Evolutionary conservation across 257 asterid species (phyloP), one percentile per base, ranked within the genome.

Genomic region (Scutellaria barbata): DNA sequence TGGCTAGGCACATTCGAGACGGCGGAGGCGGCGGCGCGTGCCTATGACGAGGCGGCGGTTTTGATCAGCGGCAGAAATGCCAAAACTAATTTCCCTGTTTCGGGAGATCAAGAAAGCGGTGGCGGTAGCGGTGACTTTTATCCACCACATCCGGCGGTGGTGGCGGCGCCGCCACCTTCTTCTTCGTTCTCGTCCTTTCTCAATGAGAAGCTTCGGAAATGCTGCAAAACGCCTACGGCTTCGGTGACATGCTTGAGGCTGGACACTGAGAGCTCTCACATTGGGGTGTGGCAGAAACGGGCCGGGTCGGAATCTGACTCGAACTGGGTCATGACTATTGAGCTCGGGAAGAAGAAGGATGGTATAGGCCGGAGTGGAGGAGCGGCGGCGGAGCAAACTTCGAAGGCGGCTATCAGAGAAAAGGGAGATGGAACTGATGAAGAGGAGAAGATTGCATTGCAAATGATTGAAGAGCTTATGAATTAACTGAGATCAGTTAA

Each of bases 391-490:
- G 69, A 16, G 20, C 55, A 14, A 20, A 48, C 5, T 10, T 11
- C 22, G 48, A 69, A 52, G 68, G 61, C 25, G 76, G 76, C 22
- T 61, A 7, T 35, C 11, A 14, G 25, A 12, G 52, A 59, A 5
- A 41, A 33, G 53, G 39, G 33, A 35, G 63, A 39, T 20, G 59
- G 13, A 47, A 18, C 9, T 2, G 46, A 65, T 10, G 74, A 69
- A 39, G 76, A 71, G 63, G 63, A 60, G 45, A 71, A 50, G 54
- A 61, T 71, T 37, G 76, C 63, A 6, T 50, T 71, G 69, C 69
- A 71, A 14, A 71, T 71, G 76, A 71, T 71, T 61, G 76, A 71
- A 37, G 76, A 71, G 40, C 76, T 71, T 37, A 37, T 71, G 76
- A 71, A 71, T 61, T 71, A 71, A 30, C 30, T 30, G 35, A 30